Conservation (phyloP, 1,284 basidiomycete species). For the Calocybe gambosa region DNA sequence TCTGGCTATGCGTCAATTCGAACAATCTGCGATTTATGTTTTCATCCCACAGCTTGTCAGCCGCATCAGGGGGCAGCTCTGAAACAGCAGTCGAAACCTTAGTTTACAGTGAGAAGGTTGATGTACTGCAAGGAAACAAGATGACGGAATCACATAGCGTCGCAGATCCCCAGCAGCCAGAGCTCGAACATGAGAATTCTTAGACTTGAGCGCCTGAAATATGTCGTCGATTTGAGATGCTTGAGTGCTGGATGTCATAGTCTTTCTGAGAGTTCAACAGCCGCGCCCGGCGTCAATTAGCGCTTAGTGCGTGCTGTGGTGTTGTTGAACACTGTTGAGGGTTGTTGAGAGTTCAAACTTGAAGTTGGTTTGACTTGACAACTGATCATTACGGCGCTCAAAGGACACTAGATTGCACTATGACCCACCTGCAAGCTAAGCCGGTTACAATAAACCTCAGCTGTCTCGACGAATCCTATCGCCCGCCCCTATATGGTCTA, state of each 20-base stretch:
- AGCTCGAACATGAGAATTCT: conserved; percentile 51
- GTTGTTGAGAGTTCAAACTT: too few species aligned
- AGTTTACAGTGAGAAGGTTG: conserved; percentile 11
- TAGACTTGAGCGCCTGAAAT: conserved; percentile 59
- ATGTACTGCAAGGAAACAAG: conserved; percentile 2
- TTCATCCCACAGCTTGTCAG: conserved; percentile 77
- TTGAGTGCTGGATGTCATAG: conserved; percentile 54
- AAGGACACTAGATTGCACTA: too few species aligned
- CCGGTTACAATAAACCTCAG: too few species aligned
- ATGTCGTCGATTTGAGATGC: conserved; percentile 57
- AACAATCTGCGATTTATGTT: conserved; percentile 75
- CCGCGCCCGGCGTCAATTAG: too few species aligned
- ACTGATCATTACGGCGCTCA: too few species aligned
- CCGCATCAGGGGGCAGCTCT: conserved; percentile 73
- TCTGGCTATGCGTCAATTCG: conserved; percentile 78
- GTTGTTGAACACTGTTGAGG: too few species aligned
- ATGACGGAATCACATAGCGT: conserved; percentile 53
- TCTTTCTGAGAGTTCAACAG: conserved; percentile 7
- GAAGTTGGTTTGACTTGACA: too few species aligned
- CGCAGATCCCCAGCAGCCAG: conserved; percentile 63
- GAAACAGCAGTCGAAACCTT: conserved; percentile 67
- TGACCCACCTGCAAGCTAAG: too few species aligned
- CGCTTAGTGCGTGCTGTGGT: too few species aligned
- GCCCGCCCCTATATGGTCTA: too few species aligned
- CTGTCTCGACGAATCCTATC: too few species aligned